A percentile compares a stretch with the other conserved stretches of the same genome.
Conservation (phyloP, 345 rosid genomes). For the Eucalyptus marginata region DNA sequence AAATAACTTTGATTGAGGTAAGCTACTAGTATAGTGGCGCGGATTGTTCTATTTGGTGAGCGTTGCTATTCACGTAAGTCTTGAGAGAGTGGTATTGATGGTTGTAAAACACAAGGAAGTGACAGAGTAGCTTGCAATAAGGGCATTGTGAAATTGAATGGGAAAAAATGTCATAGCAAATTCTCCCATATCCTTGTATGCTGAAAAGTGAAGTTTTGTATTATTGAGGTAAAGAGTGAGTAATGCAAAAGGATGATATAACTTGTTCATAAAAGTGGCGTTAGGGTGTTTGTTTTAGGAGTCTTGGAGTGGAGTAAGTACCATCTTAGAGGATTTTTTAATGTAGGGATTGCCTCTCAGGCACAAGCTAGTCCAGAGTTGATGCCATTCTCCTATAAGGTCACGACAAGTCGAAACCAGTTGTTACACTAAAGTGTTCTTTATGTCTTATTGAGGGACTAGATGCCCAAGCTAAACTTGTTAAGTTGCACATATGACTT, state of each 20-base stretch:
- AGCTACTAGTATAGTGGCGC: not conserved
- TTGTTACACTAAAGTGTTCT: not conserved
- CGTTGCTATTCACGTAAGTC: not conserved
- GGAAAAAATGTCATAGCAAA: not conserved
- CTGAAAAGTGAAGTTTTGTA: not conserved
- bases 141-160: not conserved
- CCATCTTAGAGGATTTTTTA: not conserved
- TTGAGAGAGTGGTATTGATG: not conserved
- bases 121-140: not conserved
- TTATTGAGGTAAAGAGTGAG: not conserved
- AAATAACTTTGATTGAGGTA: not conserved
- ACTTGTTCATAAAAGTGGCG: not conserved
- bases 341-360: rapidly evolving
- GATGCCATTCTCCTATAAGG: not conserved
- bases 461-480: not conserved
- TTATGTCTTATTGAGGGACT: not conserved
- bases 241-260: not conserved
- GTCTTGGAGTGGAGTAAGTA: not conserved
- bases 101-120: not conserved
- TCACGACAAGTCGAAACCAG: not conserved
- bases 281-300: not conserved
- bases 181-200: not conserved
- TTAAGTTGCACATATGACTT: not conserved
- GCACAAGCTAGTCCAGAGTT: too few relatives aligned
- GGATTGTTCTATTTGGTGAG: not conserved